These are phyloP conservation scores for Sugiyamaella paludigena DNA, from an alignment of 1,139 yeast genomes.

Conservation along the genomic window DNA sequence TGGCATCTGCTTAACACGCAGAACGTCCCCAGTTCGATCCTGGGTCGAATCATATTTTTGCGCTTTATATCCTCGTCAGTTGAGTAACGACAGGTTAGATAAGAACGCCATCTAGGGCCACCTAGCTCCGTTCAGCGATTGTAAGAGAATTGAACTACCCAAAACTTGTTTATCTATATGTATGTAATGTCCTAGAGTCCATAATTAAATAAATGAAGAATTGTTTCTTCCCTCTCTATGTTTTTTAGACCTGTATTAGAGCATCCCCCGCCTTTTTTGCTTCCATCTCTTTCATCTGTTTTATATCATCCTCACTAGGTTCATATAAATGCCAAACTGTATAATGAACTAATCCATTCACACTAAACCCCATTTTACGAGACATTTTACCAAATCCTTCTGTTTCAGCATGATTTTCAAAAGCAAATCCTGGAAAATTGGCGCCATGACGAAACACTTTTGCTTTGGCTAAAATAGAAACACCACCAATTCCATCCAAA, in stretches of 20 bases:
- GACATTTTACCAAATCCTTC: conserved; percentile 89
- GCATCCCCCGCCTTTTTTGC: conserved; percentile 37
- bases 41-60: conserved; percentile 79
- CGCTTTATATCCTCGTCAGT: too few species aligned
- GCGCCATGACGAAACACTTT: conserved; percentile 75
- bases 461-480: conserved; percentile 76
- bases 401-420: conserved; percentile 87
- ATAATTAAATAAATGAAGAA: too few species aligned
- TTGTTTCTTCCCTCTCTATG: too few species aligned
- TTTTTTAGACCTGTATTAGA: too few species aligned
- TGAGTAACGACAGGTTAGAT: too few species aligned
- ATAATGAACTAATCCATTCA: conserved; percentile 80
- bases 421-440: conserved; percentile 86
- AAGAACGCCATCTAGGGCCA: too few species aligned
- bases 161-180: too few species aligned
- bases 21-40: conserved; percentile 99
- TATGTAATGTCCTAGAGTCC: too few species aligned
- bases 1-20: conserved; percentile 99
- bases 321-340: conserved; percentile 92
- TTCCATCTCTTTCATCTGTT: conserved; percentile 70
- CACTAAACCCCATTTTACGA: conserved; percentile 74
- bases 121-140: too few species aligned
- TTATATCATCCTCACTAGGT: conserved; percentile 88
- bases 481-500: conserved; percentile 91
- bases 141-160: too few species aligned